Evolutionary conservation across 2,329 filamentous ascomycete species (phyloP).

Genomic region (Fusarium ramigenum): DNA sequence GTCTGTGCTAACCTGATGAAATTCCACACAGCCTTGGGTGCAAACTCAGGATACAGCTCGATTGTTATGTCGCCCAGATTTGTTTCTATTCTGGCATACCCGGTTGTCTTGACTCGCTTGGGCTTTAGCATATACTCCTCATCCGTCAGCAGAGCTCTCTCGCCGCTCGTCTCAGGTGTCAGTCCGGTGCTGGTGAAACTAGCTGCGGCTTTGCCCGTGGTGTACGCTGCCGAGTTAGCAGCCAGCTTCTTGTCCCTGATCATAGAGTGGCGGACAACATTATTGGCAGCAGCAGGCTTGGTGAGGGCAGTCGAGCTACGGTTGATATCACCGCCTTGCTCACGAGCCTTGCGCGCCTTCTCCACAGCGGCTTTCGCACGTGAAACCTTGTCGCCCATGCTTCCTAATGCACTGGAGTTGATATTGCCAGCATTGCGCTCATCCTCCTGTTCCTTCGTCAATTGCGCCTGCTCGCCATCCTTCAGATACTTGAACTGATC

Average conservation of each 20-base stretch:
- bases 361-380: constrained; percentile 95
- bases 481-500: constrained; percentile 89
- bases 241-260: constrained; percentile 69
- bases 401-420: constrained; percentile 82
- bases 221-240: constrained; percentile 89
- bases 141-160: constrained; percentile 85
- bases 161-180: constrained; percentile 88
- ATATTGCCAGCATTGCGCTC: constrained; percentile 74
- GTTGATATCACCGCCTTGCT: constrained; percentile 68
- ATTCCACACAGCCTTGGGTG: constrained; percentile 96
- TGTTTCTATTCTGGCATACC: constrained; percentile 90
- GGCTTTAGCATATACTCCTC: constrained; percentile 98
- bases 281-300: constrained; percentile 45
- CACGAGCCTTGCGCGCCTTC: constrained; percentile 80
- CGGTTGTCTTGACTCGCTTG: constrained; percentile 86
- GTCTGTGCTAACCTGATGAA: constrained; percentile 88
- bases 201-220: constrained; percentile 88
- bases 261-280: constrained; percentile 45
- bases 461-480: constrained; percentile 76
- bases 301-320: constrained; percentile 56
- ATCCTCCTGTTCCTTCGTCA: constrained; percentile 75
- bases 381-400: constrained; percentile 81
- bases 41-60: constrained; percentile 89
- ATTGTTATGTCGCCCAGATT: constrained; percentile 86
- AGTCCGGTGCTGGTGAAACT: constrained; percentile 96